Conservation (phyloP, 2,329 filamentous ascomycete species). For the Ramularia endophylla region DNA sequence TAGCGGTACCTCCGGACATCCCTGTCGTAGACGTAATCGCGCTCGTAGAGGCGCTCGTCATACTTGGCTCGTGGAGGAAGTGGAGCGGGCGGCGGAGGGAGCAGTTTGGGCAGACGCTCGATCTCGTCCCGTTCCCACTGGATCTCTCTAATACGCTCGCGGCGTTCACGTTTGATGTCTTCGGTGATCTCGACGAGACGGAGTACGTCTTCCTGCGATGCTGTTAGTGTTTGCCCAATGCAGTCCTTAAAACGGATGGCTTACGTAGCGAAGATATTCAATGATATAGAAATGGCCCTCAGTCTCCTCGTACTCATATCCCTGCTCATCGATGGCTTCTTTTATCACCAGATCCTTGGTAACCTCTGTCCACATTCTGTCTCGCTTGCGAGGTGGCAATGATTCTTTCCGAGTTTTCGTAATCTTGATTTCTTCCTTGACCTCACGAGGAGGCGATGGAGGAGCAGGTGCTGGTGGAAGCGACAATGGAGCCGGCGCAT, state of each 20-base stretch:
- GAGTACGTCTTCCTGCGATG: constrained; percentile 71
- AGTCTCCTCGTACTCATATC: constrained; percentile 88
- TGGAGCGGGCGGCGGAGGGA: constrained; percentile 40
- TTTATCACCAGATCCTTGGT: constrained; percentile 84
- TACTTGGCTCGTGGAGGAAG: constrained; percentile 40
- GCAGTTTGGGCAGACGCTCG: constrained; percentile 41
- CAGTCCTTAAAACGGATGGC: no score
- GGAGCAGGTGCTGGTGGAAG: constrained; percentile 23
- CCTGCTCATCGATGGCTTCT: constrained; percentile 77
- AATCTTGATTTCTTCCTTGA: constrained; percentile 44
- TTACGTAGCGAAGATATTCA: constrained; percentile 80
- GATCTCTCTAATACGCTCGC: constrained; percentile 53
- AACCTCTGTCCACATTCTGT: constrained; percentile 87
- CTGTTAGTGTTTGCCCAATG: constrained; percentile 3
- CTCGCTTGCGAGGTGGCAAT: constrained; percentile 21
- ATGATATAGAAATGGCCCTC: constrained; percentile 88
- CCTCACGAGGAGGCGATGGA: constrained; percentile 32
- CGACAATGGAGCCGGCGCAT: constrained; percentile 11
- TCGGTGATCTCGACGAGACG: constrained; percentile 78
- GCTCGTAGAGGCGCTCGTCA: constrained; percentile 61
- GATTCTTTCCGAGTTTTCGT: constrained; percentile 17
- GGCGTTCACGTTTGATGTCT: constrained; percentile 64
- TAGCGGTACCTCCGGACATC: constrained; percentile 20
- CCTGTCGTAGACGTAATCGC: constrained; percentile 61
- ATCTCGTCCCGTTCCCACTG: constrained; percentile 55